Evolutionary conservation across 2,329 filamentous ascomycete species (phyloP).

Genomic region (Aspergillus sp.): DNA sequence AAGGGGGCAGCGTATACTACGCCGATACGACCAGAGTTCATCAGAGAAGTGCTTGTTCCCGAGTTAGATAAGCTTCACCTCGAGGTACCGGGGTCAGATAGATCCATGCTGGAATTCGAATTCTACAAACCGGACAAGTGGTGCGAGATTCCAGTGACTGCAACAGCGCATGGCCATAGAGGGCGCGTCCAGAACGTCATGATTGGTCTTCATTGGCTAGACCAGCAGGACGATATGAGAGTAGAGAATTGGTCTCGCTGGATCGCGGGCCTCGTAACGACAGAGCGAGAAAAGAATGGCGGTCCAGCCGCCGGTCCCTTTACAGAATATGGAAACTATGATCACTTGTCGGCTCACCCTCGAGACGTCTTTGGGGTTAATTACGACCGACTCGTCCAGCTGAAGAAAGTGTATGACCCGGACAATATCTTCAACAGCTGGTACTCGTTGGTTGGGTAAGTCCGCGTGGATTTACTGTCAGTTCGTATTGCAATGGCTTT

Average conservation of each 20-base stretch:
- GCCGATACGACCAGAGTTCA: conserved; percentile 3
- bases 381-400: conserved; percentile 5
- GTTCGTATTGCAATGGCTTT: not conserved
- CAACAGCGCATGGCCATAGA: conserved; percentile 15
- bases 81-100: not conserved
- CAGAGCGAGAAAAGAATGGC: not conserved
- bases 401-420: conserved; percentile 19
- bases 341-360: not conserved
- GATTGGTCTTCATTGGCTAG: conserved; percentile 8
- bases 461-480: not conserved
- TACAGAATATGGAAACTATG: conserved; percentile 12
- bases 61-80: conserved; percentile 1
- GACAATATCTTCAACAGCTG: conserved; percentile 17
- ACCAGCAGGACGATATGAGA: conserved; percentile 15
- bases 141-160: conserved; percentile 7
- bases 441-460: conserved; percentile 1
- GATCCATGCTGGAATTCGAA: conserved; percentile 12
- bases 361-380: conserved; percentile 1
- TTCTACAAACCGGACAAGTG: conserved; percentile 13
- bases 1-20: conserved; percentile 5
- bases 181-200: conserved; percentile 15
- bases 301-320: conserved; percentile 51
- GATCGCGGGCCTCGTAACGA: not conserved
- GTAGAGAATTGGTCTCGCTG: conserved; percentile 12
- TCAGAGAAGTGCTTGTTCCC: not conserved